A percentile compares a stretch with the other conserved stretches of the same genome.
Evolutionary conservation across 1,284 basidiomycete species (phyloP).

Genomic region (Rhodotorula sp.): DNA sequence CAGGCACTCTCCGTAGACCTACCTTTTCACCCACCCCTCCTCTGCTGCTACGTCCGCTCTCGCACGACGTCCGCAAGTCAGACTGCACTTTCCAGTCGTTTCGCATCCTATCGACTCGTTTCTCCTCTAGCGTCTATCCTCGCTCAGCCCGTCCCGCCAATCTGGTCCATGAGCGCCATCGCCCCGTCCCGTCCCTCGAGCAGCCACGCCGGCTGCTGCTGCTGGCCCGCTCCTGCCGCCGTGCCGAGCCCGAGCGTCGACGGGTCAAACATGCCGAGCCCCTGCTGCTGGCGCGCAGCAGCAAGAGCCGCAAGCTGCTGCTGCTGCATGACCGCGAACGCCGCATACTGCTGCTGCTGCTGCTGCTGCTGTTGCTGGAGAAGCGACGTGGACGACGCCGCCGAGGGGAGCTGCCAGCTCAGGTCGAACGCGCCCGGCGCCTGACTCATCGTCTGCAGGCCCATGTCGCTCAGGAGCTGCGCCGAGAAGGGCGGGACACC

Average conservation of each 20-base stretch:
- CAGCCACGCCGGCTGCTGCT: not conserved
- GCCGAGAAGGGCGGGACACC: not conserved
- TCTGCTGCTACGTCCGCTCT: no score
- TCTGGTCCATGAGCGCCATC: not conserved
- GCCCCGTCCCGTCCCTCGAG: not conserved
- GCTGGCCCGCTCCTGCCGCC: no score
- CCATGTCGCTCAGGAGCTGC: conserved; percentile 9
- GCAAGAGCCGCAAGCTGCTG: no score
- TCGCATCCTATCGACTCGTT: not conserved
- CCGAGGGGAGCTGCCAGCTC: no score
- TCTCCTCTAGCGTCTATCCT: no score
- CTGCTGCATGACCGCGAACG: not conserved
- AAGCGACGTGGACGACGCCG: not conserved
- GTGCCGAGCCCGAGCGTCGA: not conserved
- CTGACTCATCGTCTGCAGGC: not conserved
- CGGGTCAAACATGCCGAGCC: no score
- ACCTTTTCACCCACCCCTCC: no score
- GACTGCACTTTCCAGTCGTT: not conserved
- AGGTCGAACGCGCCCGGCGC: not conserved
- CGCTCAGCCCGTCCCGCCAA: not conserved
- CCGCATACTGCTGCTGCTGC: not conserved
- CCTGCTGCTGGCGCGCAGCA: no score
- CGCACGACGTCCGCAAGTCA: not conserved
- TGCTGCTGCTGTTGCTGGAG: not conserved
- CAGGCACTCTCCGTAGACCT: no score